Percentiles rank a stretch among this genome's conserved stretches.
These are phyloP conservation scores for Cyclotella baltica DNA, from an alignment of 108 stramenopile genomes.

Conservation along the genomic window DNA sequence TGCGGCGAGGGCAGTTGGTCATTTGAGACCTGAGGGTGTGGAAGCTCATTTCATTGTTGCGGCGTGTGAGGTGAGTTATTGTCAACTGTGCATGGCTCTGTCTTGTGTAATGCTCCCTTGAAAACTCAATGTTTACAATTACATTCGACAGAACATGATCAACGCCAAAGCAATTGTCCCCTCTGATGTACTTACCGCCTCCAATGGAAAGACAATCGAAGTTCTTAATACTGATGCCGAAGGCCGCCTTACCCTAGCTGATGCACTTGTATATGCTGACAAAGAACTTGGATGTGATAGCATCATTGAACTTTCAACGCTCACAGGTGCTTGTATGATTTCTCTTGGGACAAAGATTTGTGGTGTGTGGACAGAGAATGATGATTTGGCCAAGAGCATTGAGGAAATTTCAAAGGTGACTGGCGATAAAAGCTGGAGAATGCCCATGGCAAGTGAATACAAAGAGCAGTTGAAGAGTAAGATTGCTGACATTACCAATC, in stretches of 20 bases:
- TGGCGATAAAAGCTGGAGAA: constrained; percentile 93
- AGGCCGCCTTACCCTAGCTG: constrained; percentile 96
- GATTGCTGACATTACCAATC: constrained; percentile 89
- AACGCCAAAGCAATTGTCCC: constrained; percentile 91
- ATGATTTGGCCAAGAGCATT: constrained; percentile 85
- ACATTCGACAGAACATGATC: constrained; percentile 88
- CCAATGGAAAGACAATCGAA: constrained; percentile 98
- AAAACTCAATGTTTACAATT: background rate
- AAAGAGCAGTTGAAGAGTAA: constrained; percentile 85
- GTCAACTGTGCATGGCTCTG: background rate
- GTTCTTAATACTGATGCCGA: constrained; percentile 98
- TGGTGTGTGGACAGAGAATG: constrained; percentile 90
- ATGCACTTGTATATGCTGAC: constrained; percentile 97
- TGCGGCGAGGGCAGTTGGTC: constrained; percentile 84
- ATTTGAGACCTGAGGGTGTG: constrained; percentile 76
- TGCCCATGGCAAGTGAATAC: constrained; percentile 87
- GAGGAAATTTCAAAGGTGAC: constrained; percentile 77
- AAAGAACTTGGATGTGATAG: constrained; percentile 89
- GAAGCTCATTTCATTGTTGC: constrained; percentile 94
- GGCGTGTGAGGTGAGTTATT: constrained; percentile 77
- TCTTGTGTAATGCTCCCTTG: background rate
- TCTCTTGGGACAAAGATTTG: constrained; percentile 75
- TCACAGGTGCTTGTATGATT: constrained; percentile 94
- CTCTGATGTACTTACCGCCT: constrained; percentile 95
- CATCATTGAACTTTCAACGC: constrained; percentile 94